phyloP scores from a whole-genome alignment of 352 stramenopile genomes.

The Phytophthora tentaculata region DNA sequence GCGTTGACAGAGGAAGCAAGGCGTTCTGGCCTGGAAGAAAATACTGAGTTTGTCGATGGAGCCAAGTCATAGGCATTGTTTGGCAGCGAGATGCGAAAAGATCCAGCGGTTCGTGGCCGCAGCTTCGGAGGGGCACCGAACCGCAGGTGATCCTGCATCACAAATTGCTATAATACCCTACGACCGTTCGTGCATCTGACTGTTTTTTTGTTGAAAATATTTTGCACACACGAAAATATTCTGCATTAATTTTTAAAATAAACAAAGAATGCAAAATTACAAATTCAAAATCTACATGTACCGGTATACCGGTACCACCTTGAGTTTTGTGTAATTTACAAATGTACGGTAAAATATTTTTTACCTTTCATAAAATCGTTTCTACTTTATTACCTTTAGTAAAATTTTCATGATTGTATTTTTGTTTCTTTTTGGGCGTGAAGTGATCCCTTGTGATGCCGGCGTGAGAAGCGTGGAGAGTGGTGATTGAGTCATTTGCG shows the following conservation, averaged over 20 bases:
- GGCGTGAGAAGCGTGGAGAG: conserved; percentile 38
- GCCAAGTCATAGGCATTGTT: conserved; percentile 4
- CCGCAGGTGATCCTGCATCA: conserved; percentile 52
- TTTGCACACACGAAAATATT: no score
- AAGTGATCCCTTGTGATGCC: conserved; percentile 25
- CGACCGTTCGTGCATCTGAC: conserved; percentile 18
- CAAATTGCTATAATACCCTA: neutral
- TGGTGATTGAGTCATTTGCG: conserved; percentile 49
- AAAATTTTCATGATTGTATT: no score
- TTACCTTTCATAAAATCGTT: no score
- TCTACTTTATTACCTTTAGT: no score
- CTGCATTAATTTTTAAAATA: no score
- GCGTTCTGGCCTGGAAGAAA: conserved; percentile 20
- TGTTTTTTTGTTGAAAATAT: no score
- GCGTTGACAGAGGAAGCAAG: conserved; percentile 27
- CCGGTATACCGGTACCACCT: no score
- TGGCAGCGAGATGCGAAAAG: conserved; percentile 23
- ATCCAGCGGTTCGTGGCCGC: conserved; percentile 52
- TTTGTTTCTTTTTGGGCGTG: no score
- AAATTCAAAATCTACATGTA: no score
- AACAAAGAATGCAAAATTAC: no score
- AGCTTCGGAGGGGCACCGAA: conserved; percentile 61
- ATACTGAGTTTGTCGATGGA: neutral
- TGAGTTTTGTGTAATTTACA: no score
- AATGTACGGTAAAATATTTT: no score